Evolutionary conservation across 2,329 filamentous ascomycete genomes (phyloP), one percentile per base, ranked within the genome.

Genomic region (Scedosporium boydii): DNA sequence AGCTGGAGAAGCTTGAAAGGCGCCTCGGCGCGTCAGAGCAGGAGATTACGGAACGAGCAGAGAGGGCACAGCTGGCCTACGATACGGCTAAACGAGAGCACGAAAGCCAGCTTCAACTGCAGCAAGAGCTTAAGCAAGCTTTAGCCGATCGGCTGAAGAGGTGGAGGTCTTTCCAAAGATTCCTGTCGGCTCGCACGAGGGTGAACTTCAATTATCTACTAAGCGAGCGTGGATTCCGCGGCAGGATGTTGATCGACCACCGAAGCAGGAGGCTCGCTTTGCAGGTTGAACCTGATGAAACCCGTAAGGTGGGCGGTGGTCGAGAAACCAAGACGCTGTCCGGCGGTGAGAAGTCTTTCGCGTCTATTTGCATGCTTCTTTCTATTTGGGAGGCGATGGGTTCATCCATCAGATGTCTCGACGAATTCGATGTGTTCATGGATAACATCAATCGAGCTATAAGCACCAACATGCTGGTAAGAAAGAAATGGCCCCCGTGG

Each of bases 361-460:
- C 93, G 3, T 96, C 93, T 3, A 96, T 98, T 64, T 99, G 95
- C 75, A 83, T 99, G 68, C 78, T 99, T 62, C 81, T 99, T 38
- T 86, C 92, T 2, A 88, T 99, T 18, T 99, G 95, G 95, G 95
- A 99, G 72, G 93, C 95, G 34, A 99, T 99, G 88, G 93, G 95
- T 10, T 96, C 92, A 18, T 93, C 93, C 0, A 88, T 99, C 64
- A 86, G 95, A 62, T 99, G 95, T 70, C 80, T 99, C 61, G 95
- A 99, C 75, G 95, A 99, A 75, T 99, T 98, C 71, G 95, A 99
- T 72, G 95, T 99, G 38, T 99, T 97, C 80, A 99, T 99, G 95
- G 95, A 99, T 75, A 91, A 89, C 68, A 91, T 98, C 64, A 99
- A 99, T 74, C 87, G 95, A 64, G 91, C 90, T 62, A 90, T 96